These are phyloP conservation scores for Lagenaria siceraria DNA, from an alignment of 306 rosid species.

Conservation along the genomic window DNA sequence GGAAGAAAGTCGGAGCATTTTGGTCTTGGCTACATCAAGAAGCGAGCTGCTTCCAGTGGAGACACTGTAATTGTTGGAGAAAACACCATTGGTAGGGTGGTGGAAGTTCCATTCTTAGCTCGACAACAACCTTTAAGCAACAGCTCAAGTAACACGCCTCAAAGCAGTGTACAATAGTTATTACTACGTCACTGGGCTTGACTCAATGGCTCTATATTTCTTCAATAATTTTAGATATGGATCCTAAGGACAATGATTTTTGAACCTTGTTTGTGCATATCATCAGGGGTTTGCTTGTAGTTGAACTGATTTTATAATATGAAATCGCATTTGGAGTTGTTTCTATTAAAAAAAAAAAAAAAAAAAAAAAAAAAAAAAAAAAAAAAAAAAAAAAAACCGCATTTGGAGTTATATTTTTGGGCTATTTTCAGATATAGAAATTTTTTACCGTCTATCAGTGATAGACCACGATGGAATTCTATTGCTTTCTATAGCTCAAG, in stretches of 20 bases:
- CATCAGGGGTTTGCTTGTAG: neutral
- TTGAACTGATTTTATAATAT: neutral
- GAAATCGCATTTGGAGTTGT: neutral
- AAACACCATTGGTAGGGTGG: slow-evolving; percentile 43
- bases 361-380: no score
- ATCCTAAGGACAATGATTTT: neutral
- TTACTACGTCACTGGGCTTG: neutral
- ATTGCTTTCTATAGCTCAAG: no score
- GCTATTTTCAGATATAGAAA: no score
- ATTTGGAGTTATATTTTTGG: no score
- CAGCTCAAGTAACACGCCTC: neutral
- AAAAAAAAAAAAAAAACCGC: no score
- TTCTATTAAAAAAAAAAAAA: no score
- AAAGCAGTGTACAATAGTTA: neutral
- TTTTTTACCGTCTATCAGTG: no score
- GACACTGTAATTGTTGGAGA: slow-evolving; percentile 53
- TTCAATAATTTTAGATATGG: neutral
- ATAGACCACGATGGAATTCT: no score
- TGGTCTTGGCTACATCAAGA: slow-evolving; percentile 84
- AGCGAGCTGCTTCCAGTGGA: slow-evolving; percentile 55
- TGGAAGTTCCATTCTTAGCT: slow-evolving; percentile 68
- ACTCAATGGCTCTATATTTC: neutral
- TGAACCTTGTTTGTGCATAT: neutral
- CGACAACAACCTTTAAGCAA: slow-evolving; percentile 30
- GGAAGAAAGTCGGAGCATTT: slow-evolving; percentile 56